Conservation (phyloP, 495 filamentous ascomycete species). For the Lentithecium fluviatile region DNA sequence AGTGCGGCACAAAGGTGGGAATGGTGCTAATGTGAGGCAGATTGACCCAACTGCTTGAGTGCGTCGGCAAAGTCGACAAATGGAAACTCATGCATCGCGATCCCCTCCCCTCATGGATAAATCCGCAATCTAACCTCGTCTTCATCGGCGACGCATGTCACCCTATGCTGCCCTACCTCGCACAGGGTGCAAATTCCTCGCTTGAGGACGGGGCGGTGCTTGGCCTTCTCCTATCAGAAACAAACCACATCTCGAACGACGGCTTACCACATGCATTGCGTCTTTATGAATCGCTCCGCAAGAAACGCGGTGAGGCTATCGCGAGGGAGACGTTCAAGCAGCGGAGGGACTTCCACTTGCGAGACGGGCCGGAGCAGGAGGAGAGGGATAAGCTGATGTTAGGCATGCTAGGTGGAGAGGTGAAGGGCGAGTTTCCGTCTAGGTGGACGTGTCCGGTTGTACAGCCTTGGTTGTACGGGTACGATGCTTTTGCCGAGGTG, state of each 20-base stretch:
- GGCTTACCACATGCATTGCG: slow-evolving; percentile 3
- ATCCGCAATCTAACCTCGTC: slow-evolving; percentile 55
- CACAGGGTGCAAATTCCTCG: slow-evolving; percentile 55
- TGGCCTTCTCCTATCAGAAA: slow-evolving; percentile 46
- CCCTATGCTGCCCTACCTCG: slow-evolving; percentile 65
- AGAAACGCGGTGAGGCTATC: slow-evolving; percentile 25
- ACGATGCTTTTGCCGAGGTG: slow-evolving; percentile 32
- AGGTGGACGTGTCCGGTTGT: slow-evolving; percentile 30
- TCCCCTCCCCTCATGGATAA: slow-evolving; percentile 57
- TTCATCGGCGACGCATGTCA: slow-evolving; percentile 70
- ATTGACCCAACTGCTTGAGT: slow-evolving; percentile 49
- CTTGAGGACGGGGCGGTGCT: slow-evolving; percentile 55
- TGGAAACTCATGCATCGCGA: slow-evolving; percentile 66
- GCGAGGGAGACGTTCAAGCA: slow-evolving; percentile 29
- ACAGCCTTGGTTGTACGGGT: slow-evolving; percentile 30
- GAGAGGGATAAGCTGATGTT: slow-evolving; percentile 27
- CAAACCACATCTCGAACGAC: slow-evolving; percentile 6
- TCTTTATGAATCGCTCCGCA: slow-evolving; percentile 28
- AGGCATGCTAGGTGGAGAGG: slow-evolving; percentile 4
- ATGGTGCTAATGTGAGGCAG: slow-evolving; percentile 36
- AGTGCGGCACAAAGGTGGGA: too few relatives aligned
- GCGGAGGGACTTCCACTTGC: slow-evolving; percentile 26
- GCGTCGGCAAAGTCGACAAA: slow-evolving; percentile 60
- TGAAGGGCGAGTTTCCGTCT: slow-evolving; percentile 17
- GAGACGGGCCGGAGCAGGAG: slow-evolving; percentile 30